Evolutionary conservation across 331 rosid species (phyloP).

Genomic region (Malus hybrid): DNA sequence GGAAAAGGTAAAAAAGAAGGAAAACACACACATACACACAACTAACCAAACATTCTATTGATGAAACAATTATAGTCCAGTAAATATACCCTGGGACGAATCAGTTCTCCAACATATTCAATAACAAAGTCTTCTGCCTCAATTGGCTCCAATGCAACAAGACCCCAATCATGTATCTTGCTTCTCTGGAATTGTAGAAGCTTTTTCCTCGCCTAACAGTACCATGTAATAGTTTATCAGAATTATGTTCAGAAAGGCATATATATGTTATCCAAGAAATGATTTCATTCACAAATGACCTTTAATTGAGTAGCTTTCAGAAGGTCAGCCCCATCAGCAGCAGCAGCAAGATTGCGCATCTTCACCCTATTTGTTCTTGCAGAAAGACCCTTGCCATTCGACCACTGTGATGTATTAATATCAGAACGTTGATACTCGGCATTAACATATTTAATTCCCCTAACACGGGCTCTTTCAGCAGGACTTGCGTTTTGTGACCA

Average conservation of each 20-base stretch:
- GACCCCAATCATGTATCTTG: constrained; percentile 99
- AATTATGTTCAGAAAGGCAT: constrained; percentile 9
- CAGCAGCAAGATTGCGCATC: constrained; percentile 91
- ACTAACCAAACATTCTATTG: not conserved
- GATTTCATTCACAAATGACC: constrained; percentile 38
- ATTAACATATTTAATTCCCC: constrained; percentile 45
- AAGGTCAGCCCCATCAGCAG: constrained; percentile 96
- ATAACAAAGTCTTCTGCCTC: constrained; percentile 97
- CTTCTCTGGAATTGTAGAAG: constrained; percentile 77
- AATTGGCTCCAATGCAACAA: constrained; percentile 89
- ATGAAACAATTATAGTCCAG: not conserved
- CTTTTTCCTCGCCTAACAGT: constrained; percentile 78
- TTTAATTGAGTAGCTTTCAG: constrained; percentile 89
- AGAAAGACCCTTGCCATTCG: constrained; percentile 82
- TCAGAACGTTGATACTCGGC: constrained; percentile 36
- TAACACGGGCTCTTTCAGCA: constrained; percentile 62
- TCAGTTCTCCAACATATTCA: constrained; percentile 91
- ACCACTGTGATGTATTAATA: constrained; percentile 46
- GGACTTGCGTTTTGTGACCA: constrained; percentile 85
- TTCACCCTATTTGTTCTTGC: constrained; percentile 97
- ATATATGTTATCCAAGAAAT: constrained; percentile 10
- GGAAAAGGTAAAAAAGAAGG: not conserved
- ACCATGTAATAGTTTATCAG: constrained; percentile 11
- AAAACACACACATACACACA: not conserved
- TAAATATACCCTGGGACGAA: constrained; percentile 74